Percentiles rank a stretch among this genome's conserved stretches.
Conservation (phyloP, 768 basidiomycete species). For the Neoboletus subvelutipes region DNA sequence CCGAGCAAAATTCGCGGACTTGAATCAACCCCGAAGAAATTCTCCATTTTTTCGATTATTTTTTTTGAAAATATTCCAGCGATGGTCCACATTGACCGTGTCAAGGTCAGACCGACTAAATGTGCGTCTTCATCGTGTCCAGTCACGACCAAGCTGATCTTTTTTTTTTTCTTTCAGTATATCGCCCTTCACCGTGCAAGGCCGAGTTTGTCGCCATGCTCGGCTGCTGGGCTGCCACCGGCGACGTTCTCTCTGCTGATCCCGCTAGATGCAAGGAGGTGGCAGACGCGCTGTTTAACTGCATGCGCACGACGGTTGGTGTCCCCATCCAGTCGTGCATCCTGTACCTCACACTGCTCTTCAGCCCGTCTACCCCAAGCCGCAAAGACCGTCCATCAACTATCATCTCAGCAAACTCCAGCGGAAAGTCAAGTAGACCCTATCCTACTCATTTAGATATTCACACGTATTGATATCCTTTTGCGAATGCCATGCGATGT, state of each 20-base stretch:
- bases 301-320: slow-evolving; percentile 85
- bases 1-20: slow-evolving; percentile 15
- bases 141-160: not conserved
- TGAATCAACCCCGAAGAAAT: not conserved
- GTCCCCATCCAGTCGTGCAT: not conserved
- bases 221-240: slow-evolving; percentile 79
- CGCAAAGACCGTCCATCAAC: slow-evolving; percentile 78
- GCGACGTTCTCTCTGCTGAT: slow-evolving; percentile 54
- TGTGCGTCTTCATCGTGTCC: slow-evolving; percentile 40
- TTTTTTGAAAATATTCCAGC: too few relatives aligned
- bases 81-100: slow-evolving; percentile 71
- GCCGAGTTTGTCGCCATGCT: slow-evolving; percentile 75
- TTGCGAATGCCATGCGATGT: slow-evolving; percentile 17
- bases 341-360: not conserved
- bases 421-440: slow-evolving; percentile 65
- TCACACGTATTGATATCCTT: slow-evolving; percentile 13
- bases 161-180: slow-evolving; percentile 5
- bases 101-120: slow-evolving; percentile 79
- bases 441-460: slow-evolving; percentile 21
- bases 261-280: slow-evolving; percentile 51
- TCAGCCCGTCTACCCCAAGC: slow-evolving; percentile 68
- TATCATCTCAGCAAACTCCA: slow-evolving; percentile 83
- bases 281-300: slow-evolving; percentile 65
- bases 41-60: not conserved
- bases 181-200: slow-evolving; percentile 19